A percentile compares a stretch with the other conserved stretches of the same genome.
Conservation (phyloP, 495 filamentous ascomycete genomes). For the Penicillium coprophilum region DNA sequence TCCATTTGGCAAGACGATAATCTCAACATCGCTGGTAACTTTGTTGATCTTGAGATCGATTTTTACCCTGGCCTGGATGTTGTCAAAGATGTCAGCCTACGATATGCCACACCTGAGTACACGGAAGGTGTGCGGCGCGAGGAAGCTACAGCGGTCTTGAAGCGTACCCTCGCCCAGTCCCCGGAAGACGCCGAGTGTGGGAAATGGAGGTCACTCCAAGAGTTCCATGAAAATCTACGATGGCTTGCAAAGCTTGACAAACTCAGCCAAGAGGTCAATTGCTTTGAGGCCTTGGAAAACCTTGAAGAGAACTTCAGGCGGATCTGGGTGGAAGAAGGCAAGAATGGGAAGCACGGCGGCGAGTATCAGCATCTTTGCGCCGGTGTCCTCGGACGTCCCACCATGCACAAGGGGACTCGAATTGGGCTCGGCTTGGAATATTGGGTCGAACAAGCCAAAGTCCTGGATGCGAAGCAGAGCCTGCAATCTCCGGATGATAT, state of each 20-base stretch:
- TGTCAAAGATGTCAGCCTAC: slow-evolving; percentile 47
- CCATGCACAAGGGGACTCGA: slow-evolving; percentile 69
- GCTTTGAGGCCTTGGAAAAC: slow-evolving; percentile 84
- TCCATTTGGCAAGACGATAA: slow-evolving; percentile 67
- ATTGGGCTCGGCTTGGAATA: slow-evolving; percentile 82
- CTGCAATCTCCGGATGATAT: slow-evolving; percentile 38
- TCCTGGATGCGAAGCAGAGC: slow-evolving; percentile 39
- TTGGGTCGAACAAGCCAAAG: slow-evolving; percentile 67
- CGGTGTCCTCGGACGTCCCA: slow-evolving; percentile 67
- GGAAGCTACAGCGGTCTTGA: slow-evolving; percentile 52
- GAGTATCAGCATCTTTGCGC: slow-evolving; percentile 50
- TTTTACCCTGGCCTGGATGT: slow-evolving; percentile 46
- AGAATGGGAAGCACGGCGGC: slow-evolving; percentile 44
- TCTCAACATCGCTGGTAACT: slow-evolving; percentile 70
- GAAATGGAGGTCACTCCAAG: slow-evolving; percentile 58
- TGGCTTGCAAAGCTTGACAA: slow-evolving; percentile 75
- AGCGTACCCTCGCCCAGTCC: slow-evolving; percentile 47
- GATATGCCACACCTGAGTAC: slow-evolving; percentile 46
- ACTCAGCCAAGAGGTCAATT: slow-evolving; percentile 78
- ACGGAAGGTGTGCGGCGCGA: slow-evolving; percentile 43
- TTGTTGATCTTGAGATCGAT: slow-evolving; percentile 53
- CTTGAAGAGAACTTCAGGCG: slow-evolving; percentile 70
- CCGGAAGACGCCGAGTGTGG: slow-evolving; percentile 39
- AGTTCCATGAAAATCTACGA: slow-evolving; percentile 79
- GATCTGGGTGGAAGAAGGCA: slow-evolving; percentile 51